Evolutionary conservation across 257 asterid genomes (phyloP), one percentile per base, ranked within the genome.

Genomic region (Anisodus tanguticus): DNA sequence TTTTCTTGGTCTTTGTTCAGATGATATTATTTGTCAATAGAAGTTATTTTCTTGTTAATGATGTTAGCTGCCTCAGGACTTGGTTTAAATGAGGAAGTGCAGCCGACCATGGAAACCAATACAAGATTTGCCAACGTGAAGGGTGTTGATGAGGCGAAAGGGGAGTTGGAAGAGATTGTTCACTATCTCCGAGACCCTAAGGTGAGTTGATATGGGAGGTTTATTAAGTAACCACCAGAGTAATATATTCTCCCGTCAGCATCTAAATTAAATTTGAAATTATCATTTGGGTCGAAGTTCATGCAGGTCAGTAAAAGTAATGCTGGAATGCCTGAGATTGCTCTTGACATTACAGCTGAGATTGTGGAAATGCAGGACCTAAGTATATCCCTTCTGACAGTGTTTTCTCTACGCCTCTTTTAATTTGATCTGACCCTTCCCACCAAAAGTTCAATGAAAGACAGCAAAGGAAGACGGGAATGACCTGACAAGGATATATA

Each of bases 101-200:
- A 92, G 66, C 95, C 99, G 57, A 94, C 83, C 83, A 85, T 93
- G 94, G 98, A 94, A 86, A 90, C 97, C 63, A 91, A 86, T 82
- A 96, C 98, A 49, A 96, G 93, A 86, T 93, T 94, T 84, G 91
- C 94, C 87, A 97, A 94, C 63, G 98, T 96, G 68, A 96, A 96
- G 89, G 99, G 99, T 82, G 98, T 96, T 72, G 99, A 96, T 84
- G 99, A 96, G 91, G 99, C 98, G 58, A 96, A 94, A 89, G 81
- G 92, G 74, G 98, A 96, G 88, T 91, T 96, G 86, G 98, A 96
- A 89, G 99, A 96, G 89, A 96, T 96, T 84, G 99, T 93, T 80
- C 97, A 94, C 91, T 96, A 96, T 89, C 97, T 96, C 84, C 97
- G 99, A 87, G 98, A 96, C 89, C 98, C 99, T 54, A 96, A 93